Base-by-base conservation (phyloP, 768 basidiomycete species). In the Xerocomellus chrysenteron region DNA sequence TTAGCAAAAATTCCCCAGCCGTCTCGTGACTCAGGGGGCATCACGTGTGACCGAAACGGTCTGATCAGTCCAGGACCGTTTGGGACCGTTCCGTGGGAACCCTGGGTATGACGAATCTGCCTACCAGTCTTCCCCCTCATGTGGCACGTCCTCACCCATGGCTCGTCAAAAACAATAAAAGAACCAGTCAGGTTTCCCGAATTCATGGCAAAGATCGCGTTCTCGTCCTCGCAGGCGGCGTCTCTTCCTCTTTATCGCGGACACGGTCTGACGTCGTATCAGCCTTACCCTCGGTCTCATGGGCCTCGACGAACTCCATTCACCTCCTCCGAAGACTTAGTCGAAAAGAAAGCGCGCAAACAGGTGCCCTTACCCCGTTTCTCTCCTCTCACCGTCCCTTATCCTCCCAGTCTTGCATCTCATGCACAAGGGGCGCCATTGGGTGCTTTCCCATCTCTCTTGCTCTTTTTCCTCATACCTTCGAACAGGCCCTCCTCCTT, bases 271-370 rank as follows among this genome's bases (percentile, higher is more conserved):
- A 67, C 26, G 10, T 9, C 16, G 35, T 2, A 13, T 19, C 62
- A 94, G 93, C 3, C 75, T 97, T 51, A 97, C 94, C 0, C 83
- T 97, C 30, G 94, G 92, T 1, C 77, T 97, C 28, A 96, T 96
- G 94, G 94, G 94, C 2, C 80, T 95, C 17, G 94, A 97, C 60
- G 91, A 94, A 57, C 81, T 97, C 16, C 92, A 96, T 64, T 81
- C 0, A 80, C 85, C 2, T 90, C 91, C 10, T 94, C 92, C 0
- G 89, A 90, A 19, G 80, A 92, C 67, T 58, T 74, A 5, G 77
- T 64, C 21, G 90, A 95, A 71, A 81, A 82, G 63, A 61, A 66
- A 40, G 89, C 57, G 92, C 92, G 0, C 79, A 80, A 65, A 86
- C 81, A 74, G 90, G 90, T 86, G 48, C 2, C 70, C 54, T 16